Base-by-base conservation (phyloP, 176 grass and related monocot species). In the Avena insularis region DNA sequence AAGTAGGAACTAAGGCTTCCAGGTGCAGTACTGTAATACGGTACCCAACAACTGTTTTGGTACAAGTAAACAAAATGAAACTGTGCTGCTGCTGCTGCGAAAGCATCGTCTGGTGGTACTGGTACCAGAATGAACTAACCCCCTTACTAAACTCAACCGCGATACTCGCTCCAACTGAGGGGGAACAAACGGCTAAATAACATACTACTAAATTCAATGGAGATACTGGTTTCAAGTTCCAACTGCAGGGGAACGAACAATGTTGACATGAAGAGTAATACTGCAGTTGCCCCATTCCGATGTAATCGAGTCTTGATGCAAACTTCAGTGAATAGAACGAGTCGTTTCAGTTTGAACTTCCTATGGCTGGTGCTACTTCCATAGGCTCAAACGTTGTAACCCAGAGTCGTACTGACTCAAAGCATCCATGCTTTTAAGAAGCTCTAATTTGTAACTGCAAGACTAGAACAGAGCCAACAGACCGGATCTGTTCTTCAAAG, bases 401-500 rank as follows among this genome's bases (percentile, higher is more conserved):
- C 20, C 8, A 0, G 5, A 73, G 5, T 10, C 73, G 0, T 53
- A 77, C 3, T 9, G 72, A 16, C 25, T 54, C 56, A 40, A 68
- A 45, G 12, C 4, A 11, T 31, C 6, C 31, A 4, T 78, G 53
- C 73, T 43, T 68, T 17, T 12, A 67, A 3, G 48, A 63, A 88
- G 36, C 36, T 83, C 60, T 36, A 59, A 9, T 60, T 14, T n/a
- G 60, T 14, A 78, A 11, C 2, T 69, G 5, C 21, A 6, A 55
- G 69, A 56, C 35, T 21, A 17, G 0, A 29, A 12, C 5, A 36
- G 51, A 77, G 12, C 55, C 20, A 6, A 14, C 38, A 91, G 51
- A 88, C 68, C 81, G 33, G 77, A 85, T 88, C 57, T 91, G 48
- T 57, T 79, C 20, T 2, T 74, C 49, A 71, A 51, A 75, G n/a